phyloP scores from a whole-genome alignment of 1,284 basidiomycete genomes.

The Fomitiporia mediterranea region DNA sequence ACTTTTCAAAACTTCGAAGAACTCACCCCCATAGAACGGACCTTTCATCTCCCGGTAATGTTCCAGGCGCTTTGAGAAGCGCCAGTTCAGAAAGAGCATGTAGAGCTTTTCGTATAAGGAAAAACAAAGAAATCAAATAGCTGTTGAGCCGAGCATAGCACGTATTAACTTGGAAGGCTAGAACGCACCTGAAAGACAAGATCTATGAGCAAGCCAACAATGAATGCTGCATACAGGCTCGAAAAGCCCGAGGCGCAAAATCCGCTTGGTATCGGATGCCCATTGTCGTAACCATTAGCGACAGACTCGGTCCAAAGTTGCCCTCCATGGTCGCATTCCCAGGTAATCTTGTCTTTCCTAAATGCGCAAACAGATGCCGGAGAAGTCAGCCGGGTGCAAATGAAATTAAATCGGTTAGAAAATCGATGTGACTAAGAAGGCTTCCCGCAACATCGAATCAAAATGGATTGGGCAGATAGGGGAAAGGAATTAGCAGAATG shows the following conservation, averaged over 20 bases:
- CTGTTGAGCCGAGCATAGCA: not conserved
- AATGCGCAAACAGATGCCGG: constrained; percentile 22
- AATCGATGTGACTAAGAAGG: constrained; percentile 18
- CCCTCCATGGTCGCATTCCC: constrained; percentile 75
- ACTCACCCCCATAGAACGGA: constrained; percentile 55
- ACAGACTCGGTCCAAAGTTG: constrained; percentile 58
- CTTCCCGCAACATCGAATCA: constrained; percentile 4
- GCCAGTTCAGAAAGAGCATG: constrained; percentile 70
- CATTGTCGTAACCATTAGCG: constrained; percentile 37
- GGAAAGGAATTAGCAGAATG: constrained; percentile 16
- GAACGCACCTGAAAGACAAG: constrained; percentile 61
- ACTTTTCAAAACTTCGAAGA: constrained; percentile 1
- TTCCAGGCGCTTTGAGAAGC: constrained; percentile 63
- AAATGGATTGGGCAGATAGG: constrained; percentile 10
- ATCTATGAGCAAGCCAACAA: constrained; percentile 61
- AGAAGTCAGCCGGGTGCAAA: constrained; percentile 17
- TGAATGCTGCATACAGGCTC: constrained; percentile 63
- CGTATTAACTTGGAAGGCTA: not conserved
- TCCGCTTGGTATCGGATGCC: constrained; percentile 47
- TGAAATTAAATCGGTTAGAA: constrained; percentile 17
- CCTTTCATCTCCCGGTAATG: constrained; percentile 63
- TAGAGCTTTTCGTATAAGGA: constrained; percentile 45
- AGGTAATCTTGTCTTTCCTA: constrained; percentile 66
- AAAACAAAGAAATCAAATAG: not conserved
- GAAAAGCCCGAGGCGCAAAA: constrained; percentile 65